Evolutionary conservation across 2,329 filamentous ascomycete species (phyloP).

Genomic region (Botrytis porri): DNA sequence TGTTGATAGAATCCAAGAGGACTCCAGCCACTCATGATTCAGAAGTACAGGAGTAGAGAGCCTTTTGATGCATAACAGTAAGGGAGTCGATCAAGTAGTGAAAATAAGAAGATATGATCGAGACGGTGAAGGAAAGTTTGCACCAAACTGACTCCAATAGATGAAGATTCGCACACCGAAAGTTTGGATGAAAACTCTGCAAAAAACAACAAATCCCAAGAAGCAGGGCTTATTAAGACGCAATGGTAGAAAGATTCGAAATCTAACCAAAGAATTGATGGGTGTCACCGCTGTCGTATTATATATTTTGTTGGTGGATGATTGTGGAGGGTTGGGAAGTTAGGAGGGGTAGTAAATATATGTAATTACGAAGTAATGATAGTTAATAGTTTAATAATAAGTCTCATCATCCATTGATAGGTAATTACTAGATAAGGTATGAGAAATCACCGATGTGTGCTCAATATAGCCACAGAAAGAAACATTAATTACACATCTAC

Average conservation of each 20-base stretch:
- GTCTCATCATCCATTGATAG: not conserved
- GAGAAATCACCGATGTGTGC: not conserved
- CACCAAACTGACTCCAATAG: not conserved
- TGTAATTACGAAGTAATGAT: not conserved
- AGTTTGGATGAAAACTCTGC: slow-evolving; percentile 9
- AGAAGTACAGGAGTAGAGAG: not conserved
- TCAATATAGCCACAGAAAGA: too few relatives aligned
- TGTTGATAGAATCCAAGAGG: not conserved
- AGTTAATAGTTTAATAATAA: too few relatives aligned
- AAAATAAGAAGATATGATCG: not conserved
- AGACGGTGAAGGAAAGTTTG: slow-evolving; percentile 10
- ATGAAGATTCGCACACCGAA: slow-evolving; percentile 7
- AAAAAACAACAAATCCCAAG: not conserved
- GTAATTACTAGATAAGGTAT: not conserved
- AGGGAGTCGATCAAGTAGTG: slow-evolving; percentile 1
- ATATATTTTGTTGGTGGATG: not conserved
- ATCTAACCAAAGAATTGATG: not conserved
- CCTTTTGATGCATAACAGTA: slow-evolving; percentile 4
- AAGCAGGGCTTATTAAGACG: not conserved
- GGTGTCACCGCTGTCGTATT: not conserved
- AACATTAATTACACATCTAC: too few relatives aligned
- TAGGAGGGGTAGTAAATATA: not conserved
- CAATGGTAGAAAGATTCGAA: not conserved
- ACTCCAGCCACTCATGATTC: slow-evolving; percentile 11
- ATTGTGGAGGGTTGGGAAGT: not conserved